These are phyloP conservation scores for Leishmania arabica DNA, from an alignment of 208 protist species.

Conservation along the genomic window DNA sequence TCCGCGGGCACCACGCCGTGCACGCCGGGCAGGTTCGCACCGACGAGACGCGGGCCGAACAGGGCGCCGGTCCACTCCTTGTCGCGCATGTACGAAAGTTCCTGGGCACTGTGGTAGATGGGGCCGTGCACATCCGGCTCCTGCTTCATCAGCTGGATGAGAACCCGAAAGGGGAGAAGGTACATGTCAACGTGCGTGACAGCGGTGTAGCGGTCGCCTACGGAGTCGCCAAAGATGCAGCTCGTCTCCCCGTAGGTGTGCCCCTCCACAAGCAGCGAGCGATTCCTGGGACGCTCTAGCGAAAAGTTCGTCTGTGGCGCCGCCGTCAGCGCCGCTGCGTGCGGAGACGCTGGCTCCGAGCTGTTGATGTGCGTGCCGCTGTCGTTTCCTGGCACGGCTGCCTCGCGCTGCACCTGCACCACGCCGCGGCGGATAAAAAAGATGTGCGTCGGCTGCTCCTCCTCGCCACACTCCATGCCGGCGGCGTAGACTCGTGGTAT, in stretches of 20 bases:
- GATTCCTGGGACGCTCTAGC: constrained; percentile 44
- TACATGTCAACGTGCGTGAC: constrained; percentile 82
- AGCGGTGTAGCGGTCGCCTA: constrained; percentile 57
- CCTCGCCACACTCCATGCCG: constrained; percentile 69
- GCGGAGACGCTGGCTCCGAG: constrained; percentile 13
- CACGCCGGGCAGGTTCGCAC: constrained; percentile 19
- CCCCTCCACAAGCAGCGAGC: constrained; percentile 67
- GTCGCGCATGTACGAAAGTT: constrained; percentile 45
- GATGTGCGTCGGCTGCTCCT: constrained; percentile 47
- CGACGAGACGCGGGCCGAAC: constrained; percentile 44
- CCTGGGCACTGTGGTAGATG: constrained; percentile 56
- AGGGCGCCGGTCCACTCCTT: constrained; percentile 45
- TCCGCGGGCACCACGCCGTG: constrained; percentile 34
- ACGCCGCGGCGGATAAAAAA: constrained; percentile 82
- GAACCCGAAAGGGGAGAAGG: constrained; percentile 68
- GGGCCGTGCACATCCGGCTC: constrained; percentile 51
- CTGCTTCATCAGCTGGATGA: constrained; percentile 86
- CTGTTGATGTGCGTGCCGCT: neutral
- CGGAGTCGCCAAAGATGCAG: constrained; percentile 73
- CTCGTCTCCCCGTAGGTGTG: constrained; percentile 82
- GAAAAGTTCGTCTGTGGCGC: constrained; percentile 14
- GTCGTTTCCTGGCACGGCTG: constrained; percentile 16
- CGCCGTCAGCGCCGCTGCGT: constrained; percentile 3
- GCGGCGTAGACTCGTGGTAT: constrained; percentile 66
- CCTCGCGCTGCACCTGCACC: constrained; percentile 60